phyloP scores from a whole-genome alignment of 1,284 basidiomycete species.

The Ustilago nuda region DNA sequence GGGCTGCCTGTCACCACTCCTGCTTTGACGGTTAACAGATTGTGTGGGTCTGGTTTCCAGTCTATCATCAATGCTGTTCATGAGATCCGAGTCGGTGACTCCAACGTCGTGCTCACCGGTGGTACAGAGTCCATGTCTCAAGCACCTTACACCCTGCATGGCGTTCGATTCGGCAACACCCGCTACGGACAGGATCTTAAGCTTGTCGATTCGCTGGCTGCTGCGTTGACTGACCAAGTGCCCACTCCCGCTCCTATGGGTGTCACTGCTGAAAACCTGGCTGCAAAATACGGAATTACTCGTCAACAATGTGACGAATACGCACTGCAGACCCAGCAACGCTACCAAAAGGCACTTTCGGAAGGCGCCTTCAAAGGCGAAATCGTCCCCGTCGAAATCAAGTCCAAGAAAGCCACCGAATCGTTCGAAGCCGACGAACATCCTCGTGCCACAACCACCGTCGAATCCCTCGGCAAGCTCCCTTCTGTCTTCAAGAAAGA shows the following conservation, averaged over 20 bases:
- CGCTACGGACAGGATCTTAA: slow-evolving; percentile 73
- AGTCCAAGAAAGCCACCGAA: slow-evolving; percentile 65
- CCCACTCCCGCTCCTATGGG: slow-evolving; percentile 73
- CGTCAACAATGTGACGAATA: slow-evolving; percentile 83
- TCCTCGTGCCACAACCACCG: slow-evolving; percentile 81
- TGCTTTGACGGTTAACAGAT: slow-evolving; percentile 76
- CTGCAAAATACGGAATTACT: slow-evolving; percentile 83
- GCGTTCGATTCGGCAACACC: slow-evolving; percentile 68
- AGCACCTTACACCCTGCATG: slow-evolving; percentile 75
- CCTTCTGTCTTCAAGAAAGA: slow-evolving; percentile 87
- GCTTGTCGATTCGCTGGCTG: slow-evolving; percentile 74
- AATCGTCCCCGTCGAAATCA: slow-evolving; percentile 69
- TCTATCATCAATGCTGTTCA: slow-evolving; percentile 92
- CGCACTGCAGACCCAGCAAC: slow-evolving; percentile 69
- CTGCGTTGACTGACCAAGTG: slow-evolving; percentile 73
- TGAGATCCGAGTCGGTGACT: slow-evolving; percentile 86
- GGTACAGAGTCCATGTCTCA: slow-evolving; percentile 99
- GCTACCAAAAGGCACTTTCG: slow-evolving; percentile 71
- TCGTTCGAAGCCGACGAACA: slow-evolving; percentile 71
- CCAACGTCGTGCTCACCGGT: slow-evolving; percentile 87
- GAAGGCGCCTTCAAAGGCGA: slow-evolving; percentile 71
- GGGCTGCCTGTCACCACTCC: slow-evolving; percentile 75
- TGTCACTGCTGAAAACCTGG: slow-evolving; percentile 87
- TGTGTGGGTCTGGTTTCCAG: slow-evolving; percentile 97
- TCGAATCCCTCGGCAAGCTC: slow-evolving; percentile 88